Evolutionary conservation across 768 basidiomycete genomes (phyloP), one percentile per base, ranked within the genome.

Genomic region (Calocybe indica): DNA sequence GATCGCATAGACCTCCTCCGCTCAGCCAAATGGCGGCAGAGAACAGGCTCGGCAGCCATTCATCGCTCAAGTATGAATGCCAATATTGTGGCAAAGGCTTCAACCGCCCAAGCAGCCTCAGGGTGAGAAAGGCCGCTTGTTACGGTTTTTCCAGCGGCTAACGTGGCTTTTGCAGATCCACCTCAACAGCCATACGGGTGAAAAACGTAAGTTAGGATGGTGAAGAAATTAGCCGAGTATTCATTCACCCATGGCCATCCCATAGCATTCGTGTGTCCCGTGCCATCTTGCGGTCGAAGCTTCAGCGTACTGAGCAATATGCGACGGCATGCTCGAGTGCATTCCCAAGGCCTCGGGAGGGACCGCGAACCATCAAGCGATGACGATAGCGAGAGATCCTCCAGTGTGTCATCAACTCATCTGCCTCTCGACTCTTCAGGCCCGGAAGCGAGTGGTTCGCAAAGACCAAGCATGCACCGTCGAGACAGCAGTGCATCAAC

Each of bases 271-370:
- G 68, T 75, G 38, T 91, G 88, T 61, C 82, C 88, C 12, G 76
- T 80, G 45, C 78, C 83, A 53, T 78, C 78, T 49, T 91, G 88
- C 66, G 83, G 84, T 6, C 83, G 88, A 38, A 81, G 83, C 60
- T 91, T 91, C 65, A 88, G 86, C 58, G 88, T 90, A 43, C 79
- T 89, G 59, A 89, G 86, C 64, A 91, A 91, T 69, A 91, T 91
- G 88, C 83, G 88, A 52, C 75, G 88, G 48, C 88, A 91, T 62
- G 81, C 87, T 50, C 82, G 88, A 47, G 82, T 85, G 9, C 88
- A 90, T 59, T 69, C 65, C 61, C 64, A 34, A 55, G 41, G 35
- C 49, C 49, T 45, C 46, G 49, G 33, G 60, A 56, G 37, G 66
- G 67, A 41, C 63, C 64, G 46, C 12, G 76, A 75, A 43, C 55